phyloP scores from a whole-genome alignment of 331 rosid genomes.

The Acacia pycnantha region DNA sequence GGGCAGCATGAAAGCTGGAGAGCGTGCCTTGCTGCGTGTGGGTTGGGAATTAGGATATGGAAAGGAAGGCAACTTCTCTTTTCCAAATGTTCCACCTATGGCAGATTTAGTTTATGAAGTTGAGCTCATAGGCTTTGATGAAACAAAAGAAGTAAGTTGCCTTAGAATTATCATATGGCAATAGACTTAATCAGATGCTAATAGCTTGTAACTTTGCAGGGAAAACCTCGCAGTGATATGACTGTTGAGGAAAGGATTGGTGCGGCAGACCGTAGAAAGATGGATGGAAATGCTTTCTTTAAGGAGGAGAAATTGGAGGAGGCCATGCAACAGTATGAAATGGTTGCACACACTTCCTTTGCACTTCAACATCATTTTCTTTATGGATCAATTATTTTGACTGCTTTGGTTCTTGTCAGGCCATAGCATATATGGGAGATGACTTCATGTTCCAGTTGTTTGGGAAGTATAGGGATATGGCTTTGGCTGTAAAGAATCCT shows the following conservation, averaged over 20 bases:
- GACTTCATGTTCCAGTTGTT: slow-evolving; percentile 97
- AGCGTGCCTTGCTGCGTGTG: slow-evolving; percentile 74
- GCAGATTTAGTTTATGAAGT: slow-evolving; percentile 90
- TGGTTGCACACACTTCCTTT: slow-evolving; percentile 60
- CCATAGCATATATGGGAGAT: slow-evolving; percentile 93
- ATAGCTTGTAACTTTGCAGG: slow-evolving; percentile 44
- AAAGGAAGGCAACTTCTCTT: slow-evolving; percentile 78
- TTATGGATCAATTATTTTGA: slow-evolving; percentile 8
- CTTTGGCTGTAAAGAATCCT: slow-evolving; percentile 89
- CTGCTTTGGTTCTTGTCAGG: slow-evolving; percentile 47
- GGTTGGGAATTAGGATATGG: slow-evolving; percentile 93
- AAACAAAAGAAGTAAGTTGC: slow-evolving; percentile 73
- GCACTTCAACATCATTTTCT: slow-evolving; percentile 19
- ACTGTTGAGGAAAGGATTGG: slow-evolving; percentile 95
- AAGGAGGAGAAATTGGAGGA: slow-evolving; percentile 86
- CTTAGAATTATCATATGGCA: slow-evolving; percentile 5
- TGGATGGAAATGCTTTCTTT: slow-evolving; percentile 88
- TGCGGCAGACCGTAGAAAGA: slow-evolving; percentile 82
- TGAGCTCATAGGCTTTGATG: slow-evolving; percentile 93
- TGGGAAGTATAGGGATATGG: slow-evolving; percentile 93
- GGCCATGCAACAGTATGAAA: slow-evolving; percentile 99
- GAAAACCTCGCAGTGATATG: slow-evolving; percentile 93
- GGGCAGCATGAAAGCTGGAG: slow-evolving; percentile 87
- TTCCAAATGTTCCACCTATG: slow-evolving; percentile 93
- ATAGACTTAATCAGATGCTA: slow-evolving; percentile 34